Evolutionary conservation across 257 asterid species (phyloP).

Genomic region (Solanum sparsipilum): DNA sequence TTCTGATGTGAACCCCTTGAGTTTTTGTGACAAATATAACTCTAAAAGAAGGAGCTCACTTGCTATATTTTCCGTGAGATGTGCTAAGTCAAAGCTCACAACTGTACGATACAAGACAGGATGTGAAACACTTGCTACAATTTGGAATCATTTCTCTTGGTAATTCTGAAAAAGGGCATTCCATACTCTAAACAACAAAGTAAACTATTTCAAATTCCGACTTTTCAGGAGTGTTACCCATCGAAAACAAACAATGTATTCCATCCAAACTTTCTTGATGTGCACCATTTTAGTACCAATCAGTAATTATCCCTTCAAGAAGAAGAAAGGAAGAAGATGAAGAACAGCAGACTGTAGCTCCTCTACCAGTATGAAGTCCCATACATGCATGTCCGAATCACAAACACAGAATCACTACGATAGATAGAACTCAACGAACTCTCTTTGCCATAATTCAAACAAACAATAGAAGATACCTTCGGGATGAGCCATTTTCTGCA

Average conservation of each 20-base stretch:
- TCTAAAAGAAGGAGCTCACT: not conserved
- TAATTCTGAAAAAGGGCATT: not conserved
- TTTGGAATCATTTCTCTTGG: not conserved
- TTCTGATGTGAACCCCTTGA: not conserved
- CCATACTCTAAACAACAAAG: not conserved
- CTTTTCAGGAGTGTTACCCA: not conserved
- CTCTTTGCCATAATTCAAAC: not conserved
- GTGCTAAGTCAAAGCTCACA: not conserved
- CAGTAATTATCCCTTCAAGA: not conserved
- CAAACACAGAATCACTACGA: not conserved
- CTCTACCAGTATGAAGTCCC: not conserved
- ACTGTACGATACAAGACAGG: not conserved
- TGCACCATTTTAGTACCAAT: not conserved
- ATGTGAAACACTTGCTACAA: not conserved
- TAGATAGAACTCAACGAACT: not conserved
- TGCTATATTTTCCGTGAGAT: not conserved
- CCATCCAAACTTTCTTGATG: not conserved
- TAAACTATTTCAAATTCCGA: not conserved
- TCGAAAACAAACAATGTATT: not conserved
- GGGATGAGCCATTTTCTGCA: slow-evolving; percentile 94
- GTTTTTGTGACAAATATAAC: not conserved
- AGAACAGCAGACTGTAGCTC: not conserved
- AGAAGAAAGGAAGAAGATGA: not conserved
- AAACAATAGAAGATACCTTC: slow-evolving; percentile 34
- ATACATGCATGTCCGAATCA: not conserved